Evolutionary conservation across 495 filamentous ascomycete genomes (phyloP), one percentile per base, ranked within the genome.

Genomic region (Glutinoglossum americanum): DNA sequence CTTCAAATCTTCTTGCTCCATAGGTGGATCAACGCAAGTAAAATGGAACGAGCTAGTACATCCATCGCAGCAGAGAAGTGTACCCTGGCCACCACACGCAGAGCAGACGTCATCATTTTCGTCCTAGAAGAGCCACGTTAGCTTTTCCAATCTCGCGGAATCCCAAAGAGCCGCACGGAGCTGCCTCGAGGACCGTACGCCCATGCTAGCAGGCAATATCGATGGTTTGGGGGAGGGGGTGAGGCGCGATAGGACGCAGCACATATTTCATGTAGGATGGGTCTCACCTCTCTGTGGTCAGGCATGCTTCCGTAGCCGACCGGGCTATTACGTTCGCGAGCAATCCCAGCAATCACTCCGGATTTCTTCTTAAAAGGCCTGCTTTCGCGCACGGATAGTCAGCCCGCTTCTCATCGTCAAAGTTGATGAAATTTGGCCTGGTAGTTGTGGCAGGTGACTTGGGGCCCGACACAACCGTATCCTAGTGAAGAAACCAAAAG

Each of bases 71-170:
- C 90, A 95, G 58, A 97, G 71, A 27, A 98, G 72, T 55, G 82
- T 74, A n/a, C 92, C 92, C 56, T 78, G 82, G 44, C 80, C 80
- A 62, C 81, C 79, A 69, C 92, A 98, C 10, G 87, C 75, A 53
- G 78, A 76, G 70, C 92, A 98, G 63, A 82, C 80, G 62, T 98
- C 92, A 61, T 87, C 84, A 65, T 94, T 94, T 53, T 93, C 84
- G 62, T 84, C 78, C 71, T 80, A 32, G 21, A 26, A 19, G 19
- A 21, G 19, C n/a, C n/a, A 39, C 25, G 30, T 58, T 57, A 48
- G 47, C n/a, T 25, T 54, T 17, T 27, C 23, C 17, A 28, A 8
- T 54, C 33, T 11, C 23, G 2, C 8, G 21, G 51, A 23, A 54
- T 21, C 19, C 19, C 9, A 1, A 21, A 10, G 4, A 1, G 41